Evolutionary conservation across 805 yeast species (phyloP), one percentile per base, ranked within the genome.

Genomic region (Spencermartinsiella europaea): DNA sequence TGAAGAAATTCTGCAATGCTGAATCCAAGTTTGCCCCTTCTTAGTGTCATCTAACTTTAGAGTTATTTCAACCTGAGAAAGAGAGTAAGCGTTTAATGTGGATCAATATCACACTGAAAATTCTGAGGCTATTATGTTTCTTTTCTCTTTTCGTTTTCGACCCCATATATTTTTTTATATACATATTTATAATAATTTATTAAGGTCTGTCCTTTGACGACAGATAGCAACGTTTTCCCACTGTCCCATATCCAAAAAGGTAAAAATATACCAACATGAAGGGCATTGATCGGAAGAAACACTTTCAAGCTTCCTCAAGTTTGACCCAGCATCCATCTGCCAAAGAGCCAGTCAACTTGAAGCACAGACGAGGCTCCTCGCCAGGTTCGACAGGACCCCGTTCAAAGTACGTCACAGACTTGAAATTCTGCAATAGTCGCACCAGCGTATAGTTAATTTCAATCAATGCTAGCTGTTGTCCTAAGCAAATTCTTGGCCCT

Each of bases 391-490:
- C 12, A 7, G 31, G 31, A 7, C 31, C 31, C 12, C 31, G 7
- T 25, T 25, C 31, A 25, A 25, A 25, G 12, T 25, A 25, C 12
- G 31, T 25, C 31, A 38, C 21, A 21, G 15, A n/a, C 17, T 21
- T n/a, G 37, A 52, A 53, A 17, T 45, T 47, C 33, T 68, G 72
- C 33, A 59, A 48, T 40, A 73, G 55, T 51, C 76, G 63, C n/a
- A 64, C 68, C 38, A 71, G 53, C 17, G 69, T 64, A 57, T 72
- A 75, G 19, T 73, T 64, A 14, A 76, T 75, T 60, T 75, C 79
- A 17, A 77, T 74, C 19, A 75, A 67, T 4, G 80, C 80, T 60
- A 74, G 74, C 60, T 75, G 79, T 64, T 75, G 79, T 34, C 80
- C 80, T 44, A 75, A 63, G 55, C 80, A 75, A 48, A 75, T 74